These are phyloP conservation scores for Backusella circina DNA, from an alignment of 192 early-diverging fungal species.

Conservation along the genomic window DNA sequence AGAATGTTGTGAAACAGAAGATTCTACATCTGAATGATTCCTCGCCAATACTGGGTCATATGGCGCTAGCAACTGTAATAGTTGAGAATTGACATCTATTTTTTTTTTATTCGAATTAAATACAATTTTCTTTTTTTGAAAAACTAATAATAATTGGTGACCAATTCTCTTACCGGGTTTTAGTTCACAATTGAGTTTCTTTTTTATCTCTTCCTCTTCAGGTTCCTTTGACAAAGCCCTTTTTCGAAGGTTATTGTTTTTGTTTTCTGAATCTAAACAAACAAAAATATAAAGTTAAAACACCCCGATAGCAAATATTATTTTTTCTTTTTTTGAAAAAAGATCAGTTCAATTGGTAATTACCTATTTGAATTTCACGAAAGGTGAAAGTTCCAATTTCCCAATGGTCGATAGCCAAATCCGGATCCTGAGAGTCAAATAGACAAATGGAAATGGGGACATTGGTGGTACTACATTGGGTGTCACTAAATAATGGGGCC, in stretches of 20 bases:
- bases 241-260: background rate
- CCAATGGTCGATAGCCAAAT: conserved; percentile 1
- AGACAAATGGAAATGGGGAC: background rate
- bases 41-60: background rate
- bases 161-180: background rate
- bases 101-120: background rate
- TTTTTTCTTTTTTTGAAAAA: background rate
- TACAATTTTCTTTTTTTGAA: background rate
- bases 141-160: background rate
- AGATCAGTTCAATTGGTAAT: background rate
- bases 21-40: background rate
- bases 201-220: background rate
- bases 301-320: conserved; percentile 6
- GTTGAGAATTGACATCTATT: conserved; percentile 7
- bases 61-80: background rate
- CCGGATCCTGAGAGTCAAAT: background rate
- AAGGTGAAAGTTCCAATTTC: background rate
- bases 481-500: background rate
- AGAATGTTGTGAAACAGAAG: background rate
- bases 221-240: conserved; percentile 4
- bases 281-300: background rate
- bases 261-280: conserved; percentile 1
- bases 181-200: background rate
- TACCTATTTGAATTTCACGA: conserved; percentile 2
- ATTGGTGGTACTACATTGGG: background rate